Conservation (phyloP, 2,329 filamentous ascomycete species). For the Pseudogymnoascus sp. region DNA sequence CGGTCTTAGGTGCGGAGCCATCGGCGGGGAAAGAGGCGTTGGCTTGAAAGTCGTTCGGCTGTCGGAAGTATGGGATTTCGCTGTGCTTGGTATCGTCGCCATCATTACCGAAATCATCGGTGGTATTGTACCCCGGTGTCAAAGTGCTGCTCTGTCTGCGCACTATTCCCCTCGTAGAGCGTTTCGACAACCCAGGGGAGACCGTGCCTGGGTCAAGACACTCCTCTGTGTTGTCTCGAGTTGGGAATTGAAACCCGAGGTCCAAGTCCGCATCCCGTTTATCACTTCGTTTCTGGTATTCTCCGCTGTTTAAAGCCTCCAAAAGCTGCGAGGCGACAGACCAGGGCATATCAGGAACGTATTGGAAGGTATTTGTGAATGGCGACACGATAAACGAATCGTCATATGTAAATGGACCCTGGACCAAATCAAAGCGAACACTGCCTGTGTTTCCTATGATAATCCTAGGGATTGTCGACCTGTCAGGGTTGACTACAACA, state of each 20-base stretch:
- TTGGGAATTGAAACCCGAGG: neutral
- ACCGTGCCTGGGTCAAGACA: slow-evolving; percentile 14
- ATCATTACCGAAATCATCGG: slow-evolving; percentile 71
- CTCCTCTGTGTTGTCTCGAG: neutral
- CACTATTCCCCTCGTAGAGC: slow-evolving; percentile 21
- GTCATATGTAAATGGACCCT: slow-evolving; percentile 82
- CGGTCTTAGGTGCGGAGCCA: slow-evolving; percentile 42
- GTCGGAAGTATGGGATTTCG: slow-evolving; percentile 61
- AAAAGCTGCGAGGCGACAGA: slow-evolving; percentile 60
- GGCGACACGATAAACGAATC: slow-evolving; percentile 79
- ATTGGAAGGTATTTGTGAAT: slow-evolving; percentile 71
- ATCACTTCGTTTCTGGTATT: slow-evolving; percentile 16
- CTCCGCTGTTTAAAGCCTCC: slow-evolving; percentile 44
- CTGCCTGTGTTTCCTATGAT: slow-evolving; percentile 82
- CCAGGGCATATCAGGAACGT: slow-evolving; percentile 72
- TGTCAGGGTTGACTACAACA: slow-evolving; percentile 46
- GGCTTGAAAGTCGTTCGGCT: slow-evolving; percentile 78
- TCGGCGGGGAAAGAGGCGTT: slow-evolving; percentile 45
- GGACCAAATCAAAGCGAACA: slow-evolving; percentile 91
- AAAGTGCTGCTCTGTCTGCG: slow-evolving; percentile 28
- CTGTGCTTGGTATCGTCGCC: slow-evolving; percentile 87
- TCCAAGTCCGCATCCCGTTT: neutral
- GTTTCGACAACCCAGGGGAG: slow-evolving; percentile 12
- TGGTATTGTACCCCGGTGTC: slow-evolving; percentile 75
- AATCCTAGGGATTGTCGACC: slow-evolving; percentile 54